Conservation (phyloP, 768 basidiomycete genomes). For the Hygrophorus russula region DNA sequence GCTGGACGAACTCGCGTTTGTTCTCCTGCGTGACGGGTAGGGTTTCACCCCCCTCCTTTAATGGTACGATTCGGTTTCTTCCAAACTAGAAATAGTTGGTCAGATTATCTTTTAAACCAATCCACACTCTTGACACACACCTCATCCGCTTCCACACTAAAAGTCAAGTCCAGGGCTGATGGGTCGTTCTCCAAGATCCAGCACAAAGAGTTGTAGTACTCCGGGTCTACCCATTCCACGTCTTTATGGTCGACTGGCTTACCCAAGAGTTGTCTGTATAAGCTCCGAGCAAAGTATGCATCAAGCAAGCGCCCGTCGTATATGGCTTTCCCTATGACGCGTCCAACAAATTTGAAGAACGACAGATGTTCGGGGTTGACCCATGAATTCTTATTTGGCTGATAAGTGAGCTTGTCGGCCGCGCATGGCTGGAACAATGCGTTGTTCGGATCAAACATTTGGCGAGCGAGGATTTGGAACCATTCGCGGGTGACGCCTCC, state of each 20-base stretch:
- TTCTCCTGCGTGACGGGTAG: conserved; percentile 94
- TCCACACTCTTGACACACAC: conserved; percentile 26
- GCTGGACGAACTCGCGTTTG: conserved; percentile 90
- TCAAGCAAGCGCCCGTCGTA: conserved; percentile 94
- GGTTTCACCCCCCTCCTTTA: conserved; percentile 78
- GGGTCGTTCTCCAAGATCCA: conserved; percentile 99
- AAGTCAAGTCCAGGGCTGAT: conserved; percentile 75
- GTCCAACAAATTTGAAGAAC: conserved; percentile 98
- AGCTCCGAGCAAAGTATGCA: conserved; percentile 93
- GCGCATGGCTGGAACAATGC: conserved; percentile 98
- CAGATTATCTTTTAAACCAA: neutral
- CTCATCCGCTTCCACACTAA: conserved; percentile 95
- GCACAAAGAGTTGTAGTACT: conserved; percentile 94
- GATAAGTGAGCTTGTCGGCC: conserved; percentile 89
- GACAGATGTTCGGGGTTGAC: conserved; percentile 93
- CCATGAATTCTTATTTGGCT: conserved; percentile 88
- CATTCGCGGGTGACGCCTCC: conserved; percentile 97
- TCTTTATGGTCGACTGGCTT: conserved; percentile 94
- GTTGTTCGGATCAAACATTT: conserved; percentile 99
- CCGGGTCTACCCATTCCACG: conserved; percentile 96
- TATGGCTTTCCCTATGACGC: conserved; percentile 95
- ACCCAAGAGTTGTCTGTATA: conserved; percentile 91
- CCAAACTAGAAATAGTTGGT: conserved; percentile 55
- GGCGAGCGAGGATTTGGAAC: conserved; percentile 95
- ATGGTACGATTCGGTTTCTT: conserved; percentile 72